Base-by-base conservation (phyloP, 495 filamentous ascomycete genomes). In the Penicillium maclennaniae region DNA sequence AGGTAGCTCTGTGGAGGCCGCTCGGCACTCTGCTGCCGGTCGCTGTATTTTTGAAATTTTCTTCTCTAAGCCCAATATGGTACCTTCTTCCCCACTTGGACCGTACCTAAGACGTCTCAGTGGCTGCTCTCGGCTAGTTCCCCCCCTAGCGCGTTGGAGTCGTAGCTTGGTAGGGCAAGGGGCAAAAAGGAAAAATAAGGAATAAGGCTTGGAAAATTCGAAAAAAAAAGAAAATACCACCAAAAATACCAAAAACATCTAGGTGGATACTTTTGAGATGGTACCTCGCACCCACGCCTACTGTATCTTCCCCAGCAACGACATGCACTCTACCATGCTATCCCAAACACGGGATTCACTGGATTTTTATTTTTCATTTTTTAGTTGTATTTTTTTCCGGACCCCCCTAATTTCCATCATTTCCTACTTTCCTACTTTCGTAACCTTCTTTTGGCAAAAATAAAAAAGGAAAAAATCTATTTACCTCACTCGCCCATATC, bases 401-500 rank as follows among this genome's bases (percentile, higher is more conserved):
- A 9, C 8, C 5, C 31, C 31, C 31, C 31, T 34, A 34, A 34
- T 34, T 34, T 34, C 8, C 23, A 23, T 2, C 2, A 23, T 23
- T 23, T 23, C 23, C 23, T 23, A 23, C 23, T 23, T 23, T 23
- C 23, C 23, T 23, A 23, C 23, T 23, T 23, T 23, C 5, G 2
- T 23, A 23, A 23, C 23, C 23, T 23, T 23, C 23, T 23, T 23
- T 23, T 2, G 23, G 23, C 2, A 2, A 23, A 12, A 34, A 34
- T 34, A 34, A 34, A 34, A 34, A 34, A 34, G 4, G 58, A 34
- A 34, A 34, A 34, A 34, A 12, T 14, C 14, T 60, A 51, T 58
- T 60, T 63, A 56, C 53, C 55, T 60, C 54, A 63, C 46, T 49
- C 43, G 31, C 38, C 47, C 51, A 36, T 59, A 67, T 61, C 63